A percentile compares a stretch with the other conserved stretches of the same genome.
Evolutionary conservation across 768 basidiomycete species (phyloP).

Genomic region (Fistulinella prunicolor): DNA sequence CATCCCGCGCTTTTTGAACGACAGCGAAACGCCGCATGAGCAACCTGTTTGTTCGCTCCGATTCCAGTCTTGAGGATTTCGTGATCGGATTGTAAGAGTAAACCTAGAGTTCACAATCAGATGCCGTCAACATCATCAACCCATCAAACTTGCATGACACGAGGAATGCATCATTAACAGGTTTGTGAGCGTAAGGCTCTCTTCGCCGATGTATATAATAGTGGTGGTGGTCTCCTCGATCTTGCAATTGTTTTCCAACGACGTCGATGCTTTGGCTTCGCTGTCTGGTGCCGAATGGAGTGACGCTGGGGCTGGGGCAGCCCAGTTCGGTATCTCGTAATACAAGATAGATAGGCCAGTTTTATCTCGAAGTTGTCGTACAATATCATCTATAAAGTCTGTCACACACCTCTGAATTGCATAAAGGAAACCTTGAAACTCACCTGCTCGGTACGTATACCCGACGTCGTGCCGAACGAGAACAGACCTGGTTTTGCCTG

Average conservation of each 20-base stretch:
- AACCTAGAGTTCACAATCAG: slow-evolving; percentile 45
- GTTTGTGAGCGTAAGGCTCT: slow-evolving; percentile 80
- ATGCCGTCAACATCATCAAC: neutral
- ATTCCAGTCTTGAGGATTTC: slow-evolving; percentile 50
- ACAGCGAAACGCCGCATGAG: slow-evolving; percentile 88
- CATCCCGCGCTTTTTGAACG: slow-evolving; percentile 85
- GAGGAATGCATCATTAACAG: slow-evolving; percentile 78
- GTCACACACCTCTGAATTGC: neutral
- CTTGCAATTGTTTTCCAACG: neutral
- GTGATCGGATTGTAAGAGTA: slow-evolving; percentile 71
- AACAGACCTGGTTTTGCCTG: slow-evolving; percentile 31
- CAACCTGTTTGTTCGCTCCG: slow-evolving; percentile 68
- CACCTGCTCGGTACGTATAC: slow-evolving; percentile 68
- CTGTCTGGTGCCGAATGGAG: neutral
- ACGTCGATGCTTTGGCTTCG: neutral
- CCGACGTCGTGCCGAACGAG: slow-evolving; percentile 75
- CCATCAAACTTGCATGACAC: slow-evolving; percentile 45
- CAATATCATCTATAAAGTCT: slow-evolving; percentile 16
- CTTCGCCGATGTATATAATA: slow-evolving; percentile 69
- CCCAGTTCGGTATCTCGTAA: slow-evolving; percentile 30
- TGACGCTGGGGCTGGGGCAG: too few species aligned
- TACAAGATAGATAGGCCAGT: slow-evolving; percentile 36
- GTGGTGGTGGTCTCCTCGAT: slow-evolving; percentile 3
- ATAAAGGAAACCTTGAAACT: neutral
- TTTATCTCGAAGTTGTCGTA: slow-evolving; percentile 22